Evolutionary conservation across 1,284 basidiomycete genomes (phyloP), one percentile per base, ranked within the genome.

Genomic region (Papiliotrema flavescens): DNA sequence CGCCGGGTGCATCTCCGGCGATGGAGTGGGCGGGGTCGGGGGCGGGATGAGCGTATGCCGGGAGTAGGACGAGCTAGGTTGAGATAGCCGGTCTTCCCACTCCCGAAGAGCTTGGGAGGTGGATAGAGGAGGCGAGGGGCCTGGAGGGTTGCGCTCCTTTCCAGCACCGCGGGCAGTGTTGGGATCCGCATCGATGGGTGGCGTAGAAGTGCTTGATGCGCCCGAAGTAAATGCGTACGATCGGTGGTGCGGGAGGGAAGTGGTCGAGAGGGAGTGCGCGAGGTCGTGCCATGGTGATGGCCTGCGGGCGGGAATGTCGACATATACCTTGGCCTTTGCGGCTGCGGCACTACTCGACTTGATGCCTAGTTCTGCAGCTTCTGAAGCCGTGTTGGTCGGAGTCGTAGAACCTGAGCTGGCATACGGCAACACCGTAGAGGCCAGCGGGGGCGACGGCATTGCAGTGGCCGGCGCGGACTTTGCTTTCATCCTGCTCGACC

Each of bases 241-340:
- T 15, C 45, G 44, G n/a, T 50, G 53, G 1, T 34, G 41, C 17
- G 65, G 69, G 8, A 67, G 49, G 0, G 62, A 59, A 2, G 71
- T 64, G 26, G 70, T 63, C 9, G 66, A 69, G 3, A 71, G 57
- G 9, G 64, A 66, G 54, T 74, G 70, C 9, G 69, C 67, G 28
- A 75, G 59, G 9, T 73, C 68, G 37, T 69, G 65, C 73, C 73
- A 75, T 57, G 73, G 73, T 39, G 73, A 75, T 5, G 71, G 71
- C 5, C 69, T 65, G 5, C 69, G 62, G 14, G 60, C 37, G 35
- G 42, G 49, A 14, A 40, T 49, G 19, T 52, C 42, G 32, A 43
- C 14, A 8, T 19, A 7, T 9, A 14, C 15, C 13, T 23, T 23
- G 35, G 4, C 11, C 7, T n/a, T 39, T 14, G 19, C 26, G 28